Percentiles rank a stretch among this genome's conserved stretches.
Conservation (phyloP, 805 yeast species). For the Cyberlindnera misumaiensis region DNA sequence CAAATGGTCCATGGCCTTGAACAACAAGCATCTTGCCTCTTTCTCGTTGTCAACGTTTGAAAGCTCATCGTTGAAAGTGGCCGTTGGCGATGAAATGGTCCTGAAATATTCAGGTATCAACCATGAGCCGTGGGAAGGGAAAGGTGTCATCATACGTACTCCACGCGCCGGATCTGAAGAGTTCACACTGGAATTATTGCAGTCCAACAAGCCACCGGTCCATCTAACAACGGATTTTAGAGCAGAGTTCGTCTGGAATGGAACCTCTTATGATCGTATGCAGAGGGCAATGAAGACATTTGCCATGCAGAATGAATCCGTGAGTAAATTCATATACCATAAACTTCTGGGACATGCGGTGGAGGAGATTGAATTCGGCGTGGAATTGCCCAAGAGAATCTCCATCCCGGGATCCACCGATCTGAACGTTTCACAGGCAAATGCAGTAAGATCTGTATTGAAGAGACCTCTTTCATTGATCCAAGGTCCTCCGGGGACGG, state of each 20-base stretch:
- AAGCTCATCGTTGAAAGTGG: slow-evolving; percentile 55
- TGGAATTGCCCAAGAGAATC: slow-evolving; percentile 52
- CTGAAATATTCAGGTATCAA: slow-evolving; percentile 54
- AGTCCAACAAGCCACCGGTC: slow-evolving; percentile 46
- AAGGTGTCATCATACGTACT: slow-evolving; percentile 63
- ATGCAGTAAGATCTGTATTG: slow-evolving; percentile 66
- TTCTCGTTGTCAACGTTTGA: slow-evolving; percentile 67
- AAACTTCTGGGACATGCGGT: slow-evolving; percentile 77
- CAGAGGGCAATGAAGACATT: slow-evolving; percentile 66
- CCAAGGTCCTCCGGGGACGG: slow-evolving; percentile 97
- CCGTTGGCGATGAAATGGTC: slow-evolving; percentile 80
- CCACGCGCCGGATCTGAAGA: slow-evolving; percentile 64
- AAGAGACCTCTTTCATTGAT: slow-evolving; percentile 71
- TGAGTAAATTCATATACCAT: slow-evolving; percentile 69
- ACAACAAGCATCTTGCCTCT: slow-evolving; percentile 59
- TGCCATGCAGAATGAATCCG: slow-evolving; percentile 63
- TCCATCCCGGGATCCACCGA: slow-evolving; percentile 63
- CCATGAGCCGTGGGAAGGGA: slow-evolving; percentile 62
- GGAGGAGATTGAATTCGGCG: slow-evolving; percentile 52
- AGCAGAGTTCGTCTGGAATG: slow-evolving; percentile 87
- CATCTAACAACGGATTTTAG: slow-evolving; percentile 60
- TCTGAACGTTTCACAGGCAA: slow-evolving; percentile 70
- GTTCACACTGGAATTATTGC: slow-evolving; percentile 61
- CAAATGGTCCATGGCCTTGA: slow-evolving; percentile 64
- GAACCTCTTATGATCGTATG: slow-evolving; percentile 77